phyloP scores from a whole-genome alignment of 108 stramenopile species.

The Nitzschia putrida region DNA sequence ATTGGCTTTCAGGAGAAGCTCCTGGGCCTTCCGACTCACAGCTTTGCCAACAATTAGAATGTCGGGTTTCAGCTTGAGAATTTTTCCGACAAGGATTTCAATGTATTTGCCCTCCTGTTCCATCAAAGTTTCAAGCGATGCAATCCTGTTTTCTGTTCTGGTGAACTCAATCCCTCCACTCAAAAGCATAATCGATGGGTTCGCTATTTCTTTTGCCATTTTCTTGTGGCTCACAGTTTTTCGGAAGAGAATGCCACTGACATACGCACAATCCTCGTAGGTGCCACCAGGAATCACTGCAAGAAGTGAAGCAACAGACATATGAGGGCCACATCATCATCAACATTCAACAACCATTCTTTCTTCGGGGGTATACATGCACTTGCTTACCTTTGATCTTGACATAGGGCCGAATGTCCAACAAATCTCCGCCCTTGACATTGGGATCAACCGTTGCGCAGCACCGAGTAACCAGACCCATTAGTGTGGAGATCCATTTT shows the following conservation, averaged over 20 bases:
- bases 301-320: constrained; percentile 43
- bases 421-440: constrained; percentile 83
- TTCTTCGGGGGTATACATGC: background rate
- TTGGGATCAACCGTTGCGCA: constrained; percentile 88
- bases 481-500: constrained; percentile 73
- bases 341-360: too few species aligned
- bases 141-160: constrained; percentile 81
- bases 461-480: constrained; percentile 78
- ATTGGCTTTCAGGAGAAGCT: constrained; percentile 74
- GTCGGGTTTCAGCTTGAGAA: constrained; percentile 87
- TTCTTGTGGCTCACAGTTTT: constrained; percentile 90
- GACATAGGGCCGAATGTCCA: constrained; percentile 78
- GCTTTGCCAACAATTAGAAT: constrained; percentile 83
- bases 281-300: constrained; percentile 83
- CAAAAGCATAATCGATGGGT: constrained; percentile 91
- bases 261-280: constrained; percentile 75
- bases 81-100: constrained; percentile 91
- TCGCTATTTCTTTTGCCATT: constrained; percentile 71
- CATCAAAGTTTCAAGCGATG: constrained; percentile 86
- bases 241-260: constrained; percentile 89
- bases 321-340: background rate
- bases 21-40: constrained; percentile 88
- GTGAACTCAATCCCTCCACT: constrained; percentile 93
- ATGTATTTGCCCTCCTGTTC: constrained; percentile 95
- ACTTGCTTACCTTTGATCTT: constrained; percentile 52